A percentile compares a stretch with the other conserved stretches of the same genome.
Evolutionary conservation across 1,139 yeast species (phyloP).

Genomic region (Blastobotrys aristatus): DNA sequence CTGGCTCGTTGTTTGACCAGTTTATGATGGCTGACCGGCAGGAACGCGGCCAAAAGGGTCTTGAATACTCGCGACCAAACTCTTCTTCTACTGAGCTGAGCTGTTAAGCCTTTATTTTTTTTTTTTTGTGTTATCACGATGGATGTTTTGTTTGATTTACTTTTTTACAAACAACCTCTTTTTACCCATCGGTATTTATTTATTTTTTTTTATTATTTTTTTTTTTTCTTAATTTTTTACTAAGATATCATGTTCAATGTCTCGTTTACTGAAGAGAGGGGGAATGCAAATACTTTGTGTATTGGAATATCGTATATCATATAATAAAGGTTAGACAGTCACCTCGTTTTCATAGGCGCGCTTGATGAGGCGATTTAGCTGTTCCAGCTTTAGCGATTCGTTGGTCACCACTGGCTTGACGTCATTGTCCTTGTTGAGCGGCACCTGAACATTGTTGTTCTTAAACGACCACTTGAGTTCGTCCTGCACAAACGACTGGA

Average conservation of each 20-base stretch:
- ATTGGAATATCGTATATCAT: neutral
- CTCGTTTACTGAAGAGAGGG: too few species aligned
- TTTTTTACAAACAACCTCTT: constrained; percentile 11
- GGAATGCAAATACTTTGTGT: too few species aligned
- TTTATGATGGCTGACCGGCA: constrained; percentile 26
- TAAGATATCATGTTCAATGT: too few species aligned
- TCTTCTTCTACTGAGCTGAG: neutral
- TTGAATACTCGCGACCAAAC: neutral
- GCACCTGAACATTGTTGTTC: constrained; percentile 28
- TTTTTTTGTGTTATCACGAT: neutral
- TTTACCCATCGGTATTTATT: neutral
- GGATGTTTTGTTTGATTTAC: constrained; percentile 4
- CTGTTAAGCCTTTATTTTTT: neutral
- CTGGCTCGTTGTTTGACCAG: constrained; percentile 24
- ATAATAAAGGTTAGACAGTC: neutral
- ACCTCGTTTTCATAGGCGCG: constrained; percentile 28
- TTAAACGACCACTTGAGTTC: constrained; percentile 33
- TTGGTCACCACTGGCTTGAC: constrained; percentile 32
- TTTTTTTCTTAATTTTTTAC: constrained; percentile 4
- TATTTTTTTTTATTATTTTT: constrained; percentile 4
- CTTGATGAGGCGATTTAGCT: constrained; percentile 33
- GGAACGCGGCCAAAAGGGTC: constrained; percentile 16
- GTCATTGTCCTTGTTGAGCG: constrained; percentile 32
- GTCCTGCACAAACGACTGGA: constrained; percentile 33
- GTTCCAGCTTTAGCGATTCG: constrained; percentile 35